These are phyloP conservation scores for Starmerella floricola DNA, from an alignment of 805 yeast genomes.

Conservation along the genomic window DNA sequence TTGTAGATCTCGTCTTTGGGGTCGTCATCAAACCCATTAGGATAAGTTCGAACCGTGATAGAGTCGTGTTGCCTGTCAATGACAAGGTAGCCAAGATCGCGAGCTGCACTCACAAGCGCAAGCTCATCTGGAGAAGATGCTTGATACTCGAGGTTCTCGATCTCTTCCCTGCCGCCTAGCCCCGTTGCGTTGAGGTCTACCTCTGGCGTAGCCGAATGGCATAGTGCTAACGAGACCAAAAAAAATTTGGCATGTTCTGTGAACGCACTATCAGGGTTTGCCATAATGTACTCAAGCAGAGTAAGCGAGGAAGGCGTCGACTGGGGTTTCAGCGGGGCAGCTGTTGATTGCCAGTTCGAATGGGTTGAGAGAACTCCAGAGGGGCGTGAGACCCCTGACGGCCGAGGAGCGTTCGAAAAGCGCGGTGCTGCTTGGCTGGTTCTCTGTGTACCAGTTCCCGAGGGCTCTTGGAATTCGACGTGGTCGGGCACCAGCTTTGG, in stretches of 20 bases:
- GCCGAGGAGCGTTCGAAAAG: slow-evolving; percentile 3
- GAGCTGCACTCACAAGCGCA: slow-evolving; percentile 86
- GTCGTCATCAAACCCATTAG: slow-evolving; percentile 58
- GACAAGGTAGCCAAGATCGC: slow-evolving; percentile 88
- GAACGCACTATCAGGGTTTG: slow-evolving; percentile 56
- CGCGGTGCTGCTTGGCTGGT: background rate
- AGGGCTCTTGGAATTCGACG: no score
- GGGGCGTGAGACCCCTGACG: slow-evolving; percentile 2
- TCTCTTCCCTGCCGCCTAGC: slow-evolving; percentile 30
- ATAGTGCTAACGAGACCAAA: slow-evolving; percentile 66
- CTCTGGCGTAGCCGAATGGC: slow-evolving; percentile 83
- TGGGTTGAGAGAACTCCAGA: background rate
- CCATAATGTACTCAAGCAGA: slow-evolving; percentile 56
- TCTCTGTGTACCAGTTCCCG: no score
- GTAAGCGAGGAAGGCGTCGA: slow-evolving; percentile 46
- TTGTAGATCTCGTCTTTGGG: slow-evolving; percentile 60
- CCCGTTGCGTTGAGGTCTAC: slow-evolving; percentile 26
- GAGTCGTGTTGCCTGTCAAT: slow-evolving; percentile 49
- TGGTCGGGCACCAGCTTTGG: no score
- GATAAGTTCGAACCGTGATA: slow-evolving; percentile 64
- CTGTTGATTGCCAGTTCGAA: slow-evolving; percentile 38
- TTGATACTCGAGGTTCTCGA: slow-evolving; percentile 65
- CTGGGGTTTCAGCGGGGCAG: slow-evolving; percentile 36
- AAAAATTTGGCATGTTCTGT: slow-evolving; percentile 68
- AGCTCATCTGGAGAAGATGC: slow-evolving; percentile 95